Base-by-base conservation (phyloP, 805 yeast genomes). In the Myxozyma sirexii region DNA sequence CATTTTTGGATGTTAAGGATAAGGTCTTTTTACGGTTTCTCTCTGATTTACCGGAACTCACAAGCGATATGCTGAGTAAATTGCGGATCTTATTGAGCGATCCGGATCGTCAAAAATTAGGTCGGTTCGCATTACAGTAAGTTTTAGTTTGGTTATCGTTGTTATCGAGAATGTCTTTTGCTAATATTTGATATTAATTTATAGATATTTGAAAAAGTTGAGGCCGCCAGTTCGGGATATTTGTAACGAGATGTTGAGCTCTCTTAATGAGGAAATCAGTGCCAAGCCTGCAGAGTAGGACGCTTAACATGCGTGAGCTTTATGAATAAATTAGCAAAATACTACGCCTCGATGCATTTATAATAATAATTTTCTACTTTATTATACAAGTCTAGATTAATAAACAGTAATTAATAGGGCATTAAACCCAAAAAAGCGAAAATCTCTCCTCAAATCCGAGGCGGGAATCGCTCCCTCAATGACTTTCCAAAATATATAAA, bases 1-100 rank as follows among this genome's bases (percentile, higher is more conserved):
- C 97, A 4, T 89, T 88, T 64, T 75, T 93, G 66, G 99, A 94
- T 65, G 79, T 87, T 6, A 80, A 80, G 8, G 98, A 94, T 73
- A 87, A 88, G 68, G 77, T 86, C 7, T 90, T 93, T 67, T 84
- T 94, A 50, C 79, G 98, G 59, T 76, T 94, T 52, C 76, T 94
- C 54, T 87, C 96, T 61, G 99, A 94, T 70, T 74, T 96, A 52
- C 99, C 99, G 1, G 84, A 78, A 54, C 77, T 96, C 59, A 82
- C 86, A 59, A 77, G 78, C 35, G 81, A 76, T 0, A 80, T 90
- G 63, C 84, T 94, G 1, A 74, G 76, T 21, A 84, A 85, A 58
- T 79, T 93, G 54, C 82, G 83, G 68, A 84, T 93, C 10, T 74
- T 94, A 15, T 87, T 97, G 70, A 76, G 83, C 46, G 98, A 94